A percentile compares a stretch with the other conserved stretches of the same genome.
phyloP scores from a whole-genome alignment of 2,329 filamentous ascomycete species.

The Tolypocladium album region DNA sequence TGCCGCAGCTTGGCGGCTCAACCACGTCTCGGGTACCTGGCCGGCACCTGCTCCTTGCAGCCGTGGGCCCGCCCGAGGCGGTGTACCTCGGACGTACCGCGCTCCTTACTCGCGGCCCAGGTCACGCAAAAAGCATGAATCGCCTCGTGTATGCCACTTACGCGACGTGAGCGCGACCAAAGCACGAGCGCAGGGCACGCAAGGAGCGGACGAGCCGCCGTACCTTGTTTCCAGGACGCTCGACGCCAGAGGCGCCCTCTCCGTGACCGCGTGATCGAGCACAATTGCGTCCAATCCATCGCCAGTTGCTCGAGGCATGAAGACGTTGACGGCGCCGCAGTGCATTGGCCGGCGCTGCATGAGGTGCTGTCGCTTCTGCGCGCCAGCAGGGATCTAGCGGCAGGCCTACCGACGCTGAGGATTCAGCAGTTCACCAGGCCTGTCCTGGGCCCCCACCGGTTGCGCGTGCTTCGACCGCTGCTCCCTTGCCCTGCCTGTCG shows the following conservation, averaged over 20 bases:
- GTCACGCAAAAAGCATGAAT: slow-evolving; percentile 5
- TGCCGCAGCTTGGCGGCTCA: neutral
- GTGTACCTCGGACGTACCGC: neutral
- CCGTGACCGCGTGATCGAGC: neutral
- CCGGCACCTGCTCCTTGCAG: neutral
- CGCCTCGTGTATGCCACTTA: slow-evolving; percentile 5
- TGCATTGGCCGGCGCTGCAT: neutral
- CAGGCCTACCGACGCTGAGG: slow-evolving; percentile 6
- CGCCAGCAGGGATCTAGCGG: slow-evolving; percentile 6
- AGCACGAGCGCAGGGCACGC: neutral
- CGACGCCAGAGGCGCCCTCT: neutral
- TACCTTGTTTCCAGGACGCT: neutral
- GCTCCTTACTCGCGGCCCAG: slow-evolving; percentile 1
- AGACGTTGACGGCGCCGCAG: neutral
- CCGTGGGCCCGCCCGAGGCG: neutral
- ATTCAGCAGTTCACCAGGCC: neutral
- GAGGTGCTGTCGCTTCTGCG: slow-evolving; percentile 1
- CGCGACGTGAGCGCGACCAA: slow-evolving; percentile 1
- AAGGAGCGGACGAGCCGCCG: neutral
- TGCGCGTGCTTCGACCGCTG: neutral
- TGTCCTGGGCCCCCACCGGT: neutral
- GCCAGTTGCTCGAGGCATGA: neutral
- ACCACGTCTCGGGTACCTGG: neutral
- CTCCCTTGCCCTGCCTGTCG: neutral
- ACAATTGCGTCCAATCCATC: neutral